phyloP scores from a whole-genome alignment of 108 stramenopile genomes.

The Asterionellopsis glacialis region DNA sequence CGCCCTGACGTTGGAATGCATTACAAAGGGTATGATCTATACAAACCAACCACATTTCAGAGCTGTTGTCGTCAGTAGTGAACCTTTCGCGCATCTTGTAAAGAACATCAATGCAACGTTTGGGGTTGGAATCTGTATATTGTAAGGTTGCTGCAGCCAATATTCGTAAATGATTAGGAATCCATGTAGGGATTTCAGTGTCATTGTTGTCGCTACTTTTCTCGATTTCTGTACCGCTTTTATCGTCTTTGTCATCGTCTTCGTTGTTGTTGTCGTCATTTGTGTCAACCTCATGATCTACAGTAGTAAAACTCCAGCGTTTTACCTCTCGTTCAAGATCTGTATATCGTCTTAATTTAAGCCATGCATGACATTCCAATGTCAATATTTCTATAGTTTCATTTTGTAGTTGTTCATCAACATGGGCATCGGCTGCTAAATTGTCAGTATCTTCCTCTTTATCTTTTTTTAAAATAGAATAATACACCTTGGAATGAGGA shows the following conservation, averaged over 20 bases:
- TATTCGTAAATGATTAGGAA: slow-evolving; percentile 41
- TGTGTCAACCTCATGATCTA: slow-evolving; percentile 37
- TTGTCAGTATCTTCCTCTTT: slow-evolving; percentile 2
- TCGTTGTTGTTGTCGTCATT: neutral
- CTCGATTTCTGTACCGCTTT: neutral
- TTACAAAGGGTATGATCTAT: slow-evolving; percentile 68
- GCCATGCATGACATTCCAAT: slow-evolving; percentile 54
- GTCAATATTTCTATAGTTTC: slow-evolving; percentile 67
- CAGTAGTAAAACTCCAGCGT: slow-evolving; percentile 45
- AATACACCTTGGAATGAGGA: slow-evolving; percentile 29
- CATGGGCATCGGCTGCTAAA: neutral
- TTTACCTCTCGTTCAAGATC: slow-evolving; percentile 56
- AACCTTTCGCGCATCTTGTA: slow-evolving; percentile 37
- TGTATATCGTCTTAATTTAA: slow-evolving; percentile 51
- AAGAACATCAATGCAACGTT: slow-evolving; percentile 37
- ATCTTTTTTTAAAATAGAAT: slow-evolving; percentile 15
- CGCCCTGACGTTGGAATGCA: slow-evolving; percentile 43
- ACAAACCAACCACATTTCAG: slow-evolving; percentile 25
- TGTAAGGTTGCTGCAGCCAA: slow-evolving; percentile 52
- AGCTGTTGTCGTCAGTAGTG: slow-evolving; percentile 18
- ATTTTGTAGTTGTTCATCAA: slow-evolving; percentile 6
- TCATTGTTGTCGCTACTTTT: too few species aligned
- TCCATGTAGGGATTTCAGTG: slow-evolving; percentile 11
- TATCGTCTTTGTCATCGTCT: neutral
- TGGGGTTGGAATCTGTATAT: slow-evolving; percentile 18